Percentiles rank a stretch among this genome's conserved stretches.
These are phyloP conservation scores for Rhytidiadelphus loreus DNA, from an alignment of 225 moss, liverwort and hornwort genomes.

Conservation along the genomic window DNA sequence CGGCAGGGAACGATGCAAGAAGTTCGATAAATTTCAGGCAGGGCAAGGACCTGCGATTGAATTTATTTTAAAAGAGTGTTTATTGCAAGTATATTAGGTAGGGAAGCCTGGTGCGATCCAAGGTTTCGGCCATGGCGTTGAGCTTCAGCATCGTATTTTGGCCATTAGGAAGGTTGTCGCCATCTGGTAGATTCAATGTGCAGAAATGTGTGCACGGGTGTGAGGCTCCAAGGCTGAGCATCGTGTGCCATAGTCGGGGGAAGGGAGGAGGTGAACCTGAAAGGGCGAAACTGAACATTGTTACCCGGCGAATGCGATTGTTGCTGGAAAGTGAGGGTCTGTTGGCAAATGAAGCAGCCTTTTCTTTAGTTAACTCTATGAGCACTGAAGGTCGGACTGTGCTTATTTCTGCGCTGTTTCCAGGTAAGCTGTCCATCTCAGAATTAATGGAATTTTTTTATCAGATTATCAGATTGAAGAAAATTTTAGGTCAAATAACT, in stretches of 20 bases:
- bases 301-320: constrained; percentile 26
- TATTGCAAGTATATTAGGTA: neutral
- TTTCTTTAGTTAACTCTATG: constrained; percentile 28
- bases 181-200: neutral
- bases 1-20: neutral
- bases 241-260: constrained; percentile 12
- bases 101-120: neutral
- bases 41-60: neutral
- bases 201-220: neutral
- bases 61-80: neutral
- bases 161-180: neutral
- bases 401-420: constrained; percentile 50
- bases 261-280: constrained; percentile 8
- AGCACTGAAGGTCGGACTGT: constrained; percentile 26
- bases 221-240: neutral
- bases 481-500: neutral
- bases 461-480: neutral
- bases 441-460: neutral
- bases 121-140: constrained; percentile 10
- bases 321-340: constrained; percentile 22
- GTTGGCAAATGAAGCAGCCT: constrained; percentile 36
- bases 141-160: neutral
- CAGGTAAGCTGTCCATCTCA: constrained; percentile 5
- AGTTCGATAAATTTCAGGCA: neutral
- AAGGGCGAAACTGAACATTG: neutral